phyloP scores from a whole-genome alignment of 345 rosid genomes.

The Camelina laxa region DNA sequence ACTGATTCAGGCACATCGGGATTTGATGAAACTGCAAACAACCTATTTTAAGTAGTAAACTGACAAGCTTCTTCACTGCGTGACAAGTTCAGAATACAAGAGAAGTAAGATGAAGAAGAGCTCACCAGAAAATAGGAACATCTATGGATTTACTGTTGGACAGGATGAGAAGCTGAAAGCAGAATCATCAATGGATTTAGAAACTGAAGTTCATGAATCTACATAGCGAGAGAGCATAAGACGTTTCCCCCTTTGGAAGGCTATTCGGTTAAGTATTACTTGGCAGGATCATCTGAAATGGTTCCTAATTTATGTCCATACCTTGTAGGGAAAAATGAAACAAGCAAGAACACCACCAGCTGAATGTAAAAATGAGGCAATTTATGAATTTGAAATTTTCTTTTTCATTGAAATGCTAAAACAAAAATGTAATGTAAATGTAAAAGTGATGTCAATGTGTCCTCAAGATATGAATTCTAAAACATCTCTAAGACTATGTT shows the following conservation, averaged over 20 bases:
- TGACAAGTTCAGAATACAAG: no score
- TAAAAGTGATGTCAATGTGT: slow-evolving; percentile 62
- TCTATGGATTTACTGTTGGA: no score
- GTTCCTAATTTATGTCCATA: slow-evolving; percentile 1
- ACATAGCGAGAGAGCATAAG: slow-evolving; percentile 6
- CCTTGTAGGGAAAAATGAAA: background rate
- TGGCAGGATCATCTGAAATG: slow-evolving; percentile 8
- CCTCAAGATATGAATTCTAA: slow-evolving; percentile 73
- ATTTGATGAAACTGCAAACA: no score
- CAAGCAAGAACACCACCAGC: slow-evolving; percentile 3
- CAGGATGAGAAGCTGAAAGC: background rate
- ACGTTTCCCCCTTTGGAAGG: background rate
- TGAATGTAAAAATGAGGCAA: background rate
- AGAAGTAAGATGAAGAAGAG: no score
- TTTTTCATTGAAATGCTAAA: slow-evolving; percentile 30
- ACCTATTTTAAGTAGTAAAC: no score
- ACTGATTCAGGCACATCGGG: no score
- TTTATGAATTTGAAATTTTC: slow-evolving; percentile 12
- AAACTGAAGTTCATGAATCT: slow-evolving; percentile 6
- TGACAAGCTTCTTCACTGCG: no score
- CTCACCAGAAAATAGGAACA: no score
- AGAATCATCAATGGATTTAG: slow-evolving; percentile 4
- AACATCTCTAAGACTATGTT: slow-evolving; percentile 72
- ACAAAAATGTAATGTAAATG: slow-evolving; percentile 40
- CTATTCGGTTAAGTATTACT: background rate